Conservation (phyloP, 208 protist genomes). For the Leishmania lainsoni region DNA sequence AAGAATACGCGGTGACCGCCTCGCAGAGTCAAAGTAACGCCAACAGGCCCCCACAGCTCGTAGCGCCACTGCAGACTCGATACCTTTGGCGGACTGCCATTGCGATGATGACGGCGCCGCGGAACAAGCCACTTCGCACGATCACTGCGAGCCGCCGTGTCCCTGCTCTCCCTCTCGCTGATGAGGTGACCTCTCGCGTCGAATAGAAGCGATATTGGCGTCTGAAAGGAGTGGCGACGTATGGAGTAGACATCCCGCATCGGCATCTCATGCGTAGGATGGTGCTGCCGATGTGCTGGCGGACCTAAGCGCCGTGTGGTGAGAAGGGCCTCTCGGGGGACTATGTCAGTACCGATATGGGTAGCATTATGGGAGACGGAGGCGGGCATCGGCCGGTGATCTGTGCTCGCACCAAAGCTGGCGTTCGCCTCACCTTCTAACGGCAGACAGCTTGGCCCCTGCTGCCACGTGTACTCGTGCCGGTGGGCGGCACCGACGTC, state of each 20-base stretch:
- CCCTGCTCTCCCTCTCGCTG: background rate
- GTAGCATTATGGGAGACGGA: constrained; percentile 1
- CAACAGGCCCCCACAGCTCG: constrained; percentile 46
- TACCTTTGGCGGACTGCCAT: background rate
- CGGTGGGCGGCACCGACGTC: constrained; percentile 17
- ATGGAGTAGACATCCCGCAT: constrained; percentile 32
- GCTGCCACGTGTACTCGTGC: constrained; percentile 30
- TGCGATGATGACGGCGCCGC: background rate
- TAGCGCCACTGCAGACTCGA: constrained; percentile 32
- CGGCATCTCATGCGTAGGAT: constrained; percentile 31
- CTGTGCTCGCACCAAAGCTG: constrained; percentile 5
- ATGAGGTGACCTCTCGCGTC: constrained; percentile 13
- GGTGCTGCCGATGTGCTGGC: background rate
- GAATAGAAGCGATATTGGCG: constrained; percentile 33
- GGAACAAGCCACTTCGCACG: background rate
- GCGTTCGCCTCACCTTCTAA: background rate
- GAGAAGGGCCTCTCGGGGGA: constrained; percentile 2
- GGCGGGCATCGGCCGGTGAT: constrained; percentile 4
- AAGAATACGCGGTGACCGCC: constrained; percentile 37
- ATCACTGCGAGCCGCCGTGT: background rate
- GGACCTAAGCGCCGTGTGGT: background rate
- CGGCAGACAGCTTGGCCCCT: constrained; percentile 17
- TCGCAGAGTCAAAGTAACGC: constrained; percentile 32
- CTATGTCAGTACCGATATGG: constrained; percentile 6
- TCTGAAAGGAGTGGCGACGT: constrained; percentile 38